phyloP scores from a whole-genome alignment of 495 filamentous ascomycete genomes.

The Xylaria palmicola region DNA sequence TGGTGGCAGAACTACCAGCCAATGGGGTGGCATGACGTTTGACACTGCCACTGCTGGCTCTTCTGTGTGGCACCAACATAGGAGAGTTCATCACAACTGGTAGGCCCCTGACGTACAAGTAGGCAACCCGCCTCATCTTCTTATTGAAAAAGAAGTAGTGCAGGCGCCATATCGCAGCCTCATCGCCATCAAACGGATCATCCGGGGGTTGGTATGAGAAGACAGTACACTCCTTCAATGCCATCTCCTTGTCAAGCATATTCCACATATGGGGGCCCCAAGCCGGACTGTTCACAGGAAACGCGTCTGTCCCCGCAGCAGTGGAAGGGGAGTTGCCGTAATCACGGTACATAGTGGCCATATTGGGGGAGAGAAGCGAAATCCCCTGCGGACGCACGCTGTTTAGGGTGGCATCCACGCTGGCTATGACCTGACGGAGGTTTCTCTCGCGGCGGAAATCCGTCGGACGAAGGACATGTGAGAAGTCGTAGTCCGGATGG shows the following conservation, averaged over 20 bases:
- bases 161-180: conserved; percentile 88
- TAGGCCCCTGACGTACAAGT: conserved; percentile 83
- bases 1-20: conserved; percentile 35
- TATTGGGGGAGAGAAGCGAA: conserved; percentile 25
- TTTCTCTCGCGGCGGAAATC: conserved; percentile 83
- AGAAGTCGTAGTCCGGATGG: conserved; percentile 97
- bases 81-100: conserved; percentile 76
- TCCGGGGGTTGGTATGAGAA: conserved; percentile 86
- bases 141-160: conserved; percentile 99
- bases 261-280: conserved; percentile 91
- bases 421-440: conserved; percentile 74
- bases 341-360: conserved; percentile 20
- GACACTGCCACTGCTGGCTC: conserved; percentile 37
- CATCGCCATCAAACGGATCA: conserved; percentile 82
- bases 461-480: conserved; percentile 77
- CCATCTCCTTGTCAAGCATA: conserved; percentile 89
- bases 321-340: conserved; percentile 32
- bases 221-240: conserved; percentile 74
- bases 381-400: conserved; percentile 68
- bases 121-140: conserved; percentile 86
- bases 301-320: conserved; percentile 22
- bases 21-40: conserved; percentile 27
- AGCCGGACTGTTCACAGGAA: conserved; percentile 39
- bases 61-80: conserved; percentile 34
- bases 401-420: conserved; percentile 78